These are phyloP conservation scores for Pisolithus marmoratus DNA, from an alignment of 768 basidiomycete species.

Conservation along the genomic window DNA sequence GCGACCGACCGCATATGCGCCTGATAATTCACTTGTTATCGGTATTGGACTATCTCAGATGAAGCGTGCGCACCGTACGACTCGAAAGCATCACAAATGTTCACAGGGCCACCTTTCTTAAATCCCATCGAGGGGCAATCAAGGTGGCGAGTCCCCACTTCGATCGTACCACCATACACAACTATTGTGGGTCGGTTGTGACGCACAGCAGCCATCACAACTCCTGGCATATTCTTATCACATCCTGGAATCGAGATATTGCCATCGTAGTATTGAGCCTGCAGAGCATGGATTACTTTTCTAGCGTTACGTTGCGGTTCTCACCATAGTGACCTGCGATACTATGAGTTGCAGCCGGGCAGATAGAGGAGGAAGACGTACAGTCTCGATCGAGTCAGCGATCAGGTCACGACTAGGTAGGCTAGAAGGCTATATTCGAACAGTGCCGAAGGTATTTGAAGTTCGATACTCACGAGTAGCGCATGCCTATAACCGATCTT, in stretches of 20 bases:
- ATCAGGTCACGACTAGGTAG: conserved; percentile 86
- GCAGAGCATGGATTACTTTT: neutral
- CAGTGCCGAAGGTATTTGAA: neutral
- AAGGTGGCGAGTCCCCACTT: conserved; percentile 65
- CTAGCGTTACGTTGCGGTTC: conserved; percentile 2
- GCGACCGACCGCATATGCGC: conserved; percentile 69
- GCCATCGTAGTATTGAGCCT: conserved; percentile 87
- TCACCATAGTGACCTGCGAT: conserved; percentile 51
- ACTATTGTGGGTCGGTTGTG: conserved; percentile 87
- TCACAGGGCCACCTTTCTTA: conserved; percentile 75
- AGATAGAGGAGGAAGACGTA: conserved; percentile 24
- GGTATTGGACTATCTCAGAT: neutral
- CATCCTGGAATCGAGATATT: conserved; percentile 86
- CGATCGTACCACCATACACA: conserved; percentile 83
- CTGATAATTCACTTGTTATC: conserved; percentile 30
- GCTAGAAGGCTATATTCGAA: conserved; percentile 30
- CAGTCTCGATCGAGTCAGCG: conserved; percentile 84
- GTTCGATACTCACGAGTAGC: conserved; percentile 64
- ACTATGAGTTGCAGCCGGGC: conserved; percentile 5
- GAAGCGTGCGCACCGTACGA: conserved; percentile 53
- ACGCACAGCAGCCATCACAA: conserved; percentile 78
- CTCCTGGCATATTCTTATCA: conserved; percentile 92
- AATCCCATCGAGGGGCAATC: conserved; percentile 79
- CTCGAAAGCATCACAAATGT: conserved; percentile 82
- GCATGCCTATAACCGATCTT: conserved; percentile 55